Percentiles rank a stretch among this genome's conserved stretches.
Evolutionary conservation across 768 basidiomycete species (phyloP).

Genomic region (Lentinula detonsa): DNA sequence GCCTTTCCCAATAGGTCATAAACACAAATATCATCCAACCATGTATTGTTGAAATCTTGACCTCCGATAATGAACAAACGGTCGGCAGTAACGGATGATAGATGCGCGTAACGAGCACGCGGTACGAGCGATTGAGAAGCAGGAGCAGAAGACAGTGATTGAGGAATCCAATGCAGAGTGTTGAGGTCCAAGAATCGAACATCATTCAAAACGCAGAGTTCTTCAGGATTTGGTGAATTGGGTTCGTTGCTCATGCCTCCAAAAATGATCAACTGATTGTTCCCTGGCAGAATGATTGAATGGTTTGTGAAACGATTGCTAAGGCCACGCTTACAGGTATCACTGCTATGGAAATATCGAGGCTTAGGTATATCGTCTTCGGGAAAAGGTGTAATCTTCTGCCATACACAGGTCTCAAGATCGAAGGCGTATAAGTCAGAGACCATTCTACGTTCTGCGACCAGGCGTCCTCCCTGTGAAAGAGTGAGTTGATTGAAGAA

Average conservation of each 20-base stretch:
- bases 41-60: slow-evolving; percentile 89
- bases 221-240: slow-evolving; percentile 64
- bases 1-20: slow-evolving; percentile 68
- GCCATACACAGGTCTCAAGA: slow-evolving; percentile 77
- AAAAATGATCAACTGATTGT: slow-evolving; percentile 86
- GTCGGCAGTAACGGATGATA: slow-evolving; percentile 82
- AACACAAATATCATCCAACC: slow-evolving; percentile 90
- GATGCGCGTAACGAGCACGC: slow-evolving; percentile 89
- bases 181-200: slow-evolving; percentile 83
- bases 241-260: slow-evolving; percentile 90
- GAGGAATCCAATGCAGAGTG: slow-evolving; percentile 65
- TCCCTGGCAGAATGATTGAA: slow-evolving; percentile 47
- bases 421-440: slow-evolving; percentile 90
- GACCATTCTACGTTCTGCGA: slow-evolving; percentile 83
- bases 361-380: slow-evolving; percentile 74
- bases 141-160: slow-evolving; percentile 26
- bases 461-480: slow-evolving; percentile 76
- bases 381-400: slow-evolving; percentile 49
- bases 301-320: neutral
- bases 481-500: neutral
- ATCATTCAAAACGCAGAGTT: slow-evolving; percentile 89
- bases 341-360: slow-evolving; percentile 93
- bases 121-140: slow-evolving; percentile 53
- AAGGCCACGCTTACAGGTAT: slow-evolving; percentile 53
- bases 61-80: slow-evolving; percentile 91